phyloP scores from a whole-genome alignment of 106 monocot genomes.

The Agapanthus africanus region DNA sequence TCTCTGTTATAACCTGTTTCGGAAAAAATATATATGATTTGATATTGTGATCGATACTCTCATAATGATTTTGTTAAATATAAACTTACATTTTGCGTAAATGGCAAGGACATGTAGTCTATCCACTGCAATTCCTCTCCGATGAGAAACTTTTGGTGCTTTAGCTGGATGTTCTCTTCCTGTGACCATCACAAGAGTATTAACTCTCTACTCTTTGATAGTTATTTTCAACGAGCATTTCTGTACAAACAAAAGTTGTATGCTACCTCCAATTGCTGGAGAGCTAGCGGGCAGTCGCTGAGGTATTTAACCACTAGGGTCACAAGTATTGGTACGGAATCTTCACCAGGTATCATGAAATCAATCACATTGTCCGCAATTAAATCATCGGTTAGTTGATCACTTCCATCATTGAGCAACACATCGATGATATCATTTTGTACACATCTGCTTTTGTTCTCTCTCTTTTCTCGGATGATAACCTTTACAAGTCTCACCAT shows the following conservation, averaged over 20 bases:
- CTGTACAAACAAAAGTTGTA: not conserved
- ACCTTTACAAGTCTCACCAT: conserved; percentile 10
- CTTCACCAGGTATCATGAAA: conserved; percentile 9
- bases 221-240: not conserved
- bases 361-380: conserved; percentile 57
- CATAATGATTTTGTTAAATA: not conserved
- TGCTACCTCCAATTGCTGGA: conserved; percentile 58
- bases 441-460: not conserved
- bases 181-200: conserved; percentile 11
- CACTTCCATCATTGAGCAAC: conserved; percentile 23
- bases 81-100: conserved; percentile 71
- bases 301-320: conserved; percentile 78
- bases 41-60: not conserved
- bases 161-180: conserved; percentile 79
- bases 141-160: conserved; percentile 11
- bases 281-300: conserved; percentile 67
- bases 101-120: conserved; percentile 78
- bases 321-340: conserved; percentile 84
- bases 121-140: conserved; percentile 52
- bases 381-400: conserved; percentile 45
- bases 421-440: conserved; percentile 51
- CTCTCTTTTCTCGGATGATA: conserved; percentile 54
- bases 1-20: conserved; percentile 76
- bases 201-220: not conserved
- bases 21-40: too few species aligned